Percentiles rank a stretch among this genome's conserved stretches.
phyloP scores from a whole-genome alignment of 2,329 filamentous ascomycete genomes.

The Colletotrichum camelliae region DNA sequence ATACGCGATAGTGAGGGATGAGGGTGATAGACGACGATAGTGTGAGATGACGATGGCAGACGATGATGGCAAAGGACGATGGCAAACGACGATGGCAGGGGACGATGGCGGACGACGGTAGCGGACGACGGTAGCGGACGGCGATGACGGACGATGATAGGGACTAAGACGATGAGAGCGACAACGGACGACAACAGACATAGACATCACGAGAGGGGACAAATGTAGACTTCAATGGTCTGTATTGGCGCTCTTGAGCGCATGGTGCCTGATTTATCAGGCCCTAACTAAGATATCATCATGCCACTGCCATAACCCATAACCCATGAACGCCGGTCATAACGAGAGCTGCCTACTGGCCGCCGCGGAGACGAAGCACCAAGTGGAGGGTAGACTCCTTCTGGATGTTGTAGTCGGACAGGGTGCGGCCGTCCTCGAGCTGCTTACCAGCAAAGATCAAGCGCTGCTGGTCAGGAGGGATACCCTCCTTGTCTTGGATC shows the following conservation, averaged over 20 bases:
- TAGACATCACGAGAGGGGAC: not conserved
- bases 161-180: not conserved
- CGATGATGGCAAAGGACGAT: too few species aligned
- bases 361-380: conserved; percentile 85
- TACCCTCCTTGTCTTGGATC: conserved; percentile 93
- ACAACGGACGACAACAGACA: not conserved
- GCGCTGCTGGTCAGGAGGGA: conserved; percentile 93
- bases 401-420: conserved; percentile 97
- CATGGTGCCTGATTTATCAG: not conserved
- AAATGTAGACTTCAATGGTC: conserved; percentile 6
- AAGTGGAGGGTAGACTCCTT: conserved; percentile 84
- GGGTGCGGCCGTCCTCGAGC: conserved; percentile 87
- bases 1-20: not conserved
- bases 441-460: conserved; percentile 95
- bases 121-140: not conserved
- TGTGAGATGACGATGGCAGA: too few species aligned
- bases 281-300: conserved; percentile 16
- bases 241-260: conserved; percentile 22
- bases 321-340: conserved; percentile 1
- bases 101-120: not conserved
- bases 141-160: not conserved
- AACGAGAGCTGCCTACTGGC: conserved; percentile 35
- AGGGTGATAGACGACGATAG: fast-evolving
- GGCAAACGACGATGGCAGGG: not conserved
- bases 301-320: conserved; percentile 25